A percentile compares a stretch with the other conserved stretches of the same genome.
phyloP scores from a whole-genome alignment of 1,284 basidiomycete species.

The Butyriboletus appendiculatus region DNA sequence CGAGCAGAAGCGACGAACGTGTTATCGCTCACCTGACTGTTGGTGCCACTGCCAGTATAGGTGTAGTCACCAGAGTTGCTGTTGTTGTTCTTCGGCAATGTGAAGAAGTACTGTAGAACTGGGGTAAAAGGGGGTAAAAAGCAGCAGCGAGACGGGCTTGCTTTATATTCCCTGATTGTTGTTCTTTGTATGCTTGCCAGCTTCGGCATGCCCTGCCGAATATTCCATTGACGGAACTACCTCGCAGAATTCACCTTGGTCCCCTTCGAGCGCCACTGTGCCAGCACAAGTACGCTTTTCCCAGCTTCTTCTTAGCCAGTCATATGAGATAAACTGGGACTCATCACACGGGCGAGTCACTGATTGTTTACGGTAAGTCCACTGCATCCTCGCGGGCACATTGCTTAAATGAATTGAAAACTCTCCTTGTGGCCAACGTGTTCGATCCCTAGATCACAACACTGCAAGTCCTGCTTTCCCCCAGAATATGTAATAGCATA shows the following conservation, averaged over 20 bases:
- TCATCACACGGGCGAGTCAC: background rate
- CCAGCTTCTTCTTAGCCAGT: background rate
- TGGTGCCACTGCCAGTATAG: constrained; percentile 51
- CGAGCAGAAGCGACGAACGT: background rate
- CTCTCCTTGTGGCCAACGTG: background rate
- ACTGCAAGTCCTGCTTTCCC: background rate
- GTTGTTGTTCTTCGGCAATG: constrained; percentile 18
- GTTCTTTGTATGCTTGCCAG: constrained; percentile 9
- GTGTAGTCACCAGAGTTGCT: constrained; percentile 35
- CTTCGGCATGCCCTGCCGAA: background rate
- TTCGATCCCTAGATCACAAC: background rate
- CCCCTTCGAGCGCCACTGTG: background rate
- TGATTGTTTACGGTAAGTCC: background rate
- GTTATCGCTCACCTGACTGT: constrained; percentile 42
- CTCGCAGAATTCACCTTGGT: background rate
- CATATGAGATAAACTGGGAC: background rate
- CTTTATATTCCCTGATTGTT: constrained; percentile 16
- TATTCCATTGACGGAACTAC: too few species aligned
- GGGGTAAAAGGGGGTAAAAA: background rate
- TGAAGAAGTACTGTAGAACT: background rate
- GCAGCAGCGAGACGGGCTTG: too few species aligned
- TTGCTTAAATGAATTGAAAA: too few species aligned
- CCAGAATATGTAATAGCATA: background rate
- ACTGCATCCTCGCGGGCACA: background rate
- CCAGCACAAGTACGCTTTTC: too few species aligned